Evolutionary conservation across 306 rosid species (phyloP).

Genomic region (Cajanus cajan): DNA sequence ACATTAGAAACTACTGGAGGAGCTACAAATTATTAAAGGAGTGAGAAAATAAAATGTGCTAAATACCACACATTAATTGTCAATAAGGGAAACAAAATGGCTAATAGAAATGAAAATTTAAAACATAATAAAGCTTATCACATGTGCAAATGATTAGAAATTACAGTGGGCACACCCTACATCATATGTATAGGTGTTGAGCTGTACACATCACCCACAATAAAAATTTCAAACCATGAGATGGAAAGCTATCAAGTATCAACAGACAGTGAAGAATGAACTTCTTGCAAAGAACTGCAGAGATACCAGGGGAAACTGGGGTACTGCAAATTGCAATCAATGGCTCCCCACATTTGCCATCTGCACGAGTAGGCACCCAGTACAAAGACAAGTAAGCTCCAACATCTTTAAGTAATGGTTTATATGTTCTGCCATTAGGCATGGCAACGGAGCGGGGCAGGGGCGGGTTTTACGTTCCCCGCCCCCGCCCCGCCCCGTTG

Average conservation of each 20-base stretch:
- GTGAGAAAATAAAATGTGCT: conserved; percentile 32
- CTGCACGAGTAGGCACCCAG: conserved; percentile 91
- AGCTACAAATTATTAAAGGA: conserved; percentile 61
- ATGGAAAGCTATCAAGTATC: conserved; percentile 7
- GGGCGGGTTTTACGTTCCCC: no score
- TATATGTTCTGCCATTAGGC: conserved; percentile 61
- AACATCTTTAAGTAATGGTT: conserved; percentile 78
- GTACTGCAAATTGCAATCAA: conserved; percentile 60
- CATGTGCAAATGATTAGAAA: background rate
- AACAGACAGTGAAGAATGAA: background rate
- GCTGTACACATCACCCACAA: background rate
- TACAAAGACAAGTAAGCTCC: conserved; percentile 73
- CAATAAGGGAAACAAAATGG: background rate
- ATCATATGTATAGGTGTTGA: background rate
- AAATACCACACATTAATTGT: background rate
- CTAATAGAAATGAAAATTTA: background rate
- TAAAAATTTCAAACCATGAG: conserved; percentile 14
- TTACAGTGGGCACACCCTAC: background rate
- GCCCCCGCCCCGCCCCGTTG: no score
- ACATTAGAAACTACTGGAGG: conserved; percentile 77
- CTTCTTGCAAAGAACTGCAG: conserved; percentile 7
- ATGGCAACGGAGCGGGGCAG: no score
- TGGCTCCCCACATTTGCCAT: conserved; percentile 73
- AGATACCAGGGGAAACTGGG: conserved; percentile 77
- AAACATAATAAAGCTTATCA: conserved; percentile 11